A percentile compares a stretch with the other conserved stretches of the same genome.
phyloP scores from a whole-genome alignment of 331 rosid genomes.

The Quercus phellos region DNA sequence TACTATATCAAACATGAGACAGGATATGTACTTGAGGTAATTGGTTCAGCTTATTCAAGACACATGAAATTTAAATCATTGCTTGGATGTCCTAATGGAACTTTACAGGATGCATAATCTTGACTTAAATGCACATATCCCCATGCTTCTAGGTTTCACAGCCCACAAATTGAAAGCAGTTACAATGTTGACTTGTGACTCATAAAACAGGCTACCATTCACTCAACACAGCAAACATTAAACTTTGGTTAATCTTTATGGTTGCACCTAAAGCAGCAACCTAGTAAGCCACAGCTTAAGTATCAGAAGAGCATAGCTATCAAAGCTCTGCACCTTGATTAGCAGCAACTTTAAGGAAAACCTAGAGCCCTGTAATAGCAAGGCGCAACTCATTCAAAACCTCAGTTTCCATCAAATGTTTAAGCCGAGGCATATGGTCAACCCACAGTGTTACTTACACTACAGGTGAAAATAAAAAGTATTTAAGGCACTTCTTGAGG shows the following conservation, averaged over 20 bases:
- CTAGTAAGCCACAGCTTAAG: neutral
- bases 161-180: neutral
- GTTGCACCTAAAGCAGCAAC: neutral
- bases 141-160: neutral
- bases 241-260: neutral
- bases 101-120: neutral
- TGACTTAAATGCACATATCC: neutral
- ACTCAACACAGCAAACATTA: neutral
- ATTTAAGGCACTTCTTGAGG: neutral
- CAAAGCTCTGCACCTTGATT: neutral
- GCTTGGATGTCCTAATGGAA: neutral
- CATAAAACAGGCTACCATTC: neutral
- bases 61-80: neutral
- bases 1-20: neutral
- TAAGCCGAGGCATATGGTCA: neutral
- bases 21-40: neutral
- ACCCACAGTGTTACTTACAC: neutral
- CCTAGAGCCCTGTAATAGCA: neutral
- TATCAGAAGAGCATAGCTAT: neutral
- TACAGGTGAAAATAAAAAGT: neutral
- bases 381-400: neutral
- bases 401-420: neutral
- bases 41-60: neutral
- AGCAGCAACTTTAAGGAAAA: neutral
- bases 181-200: neutral